Percentiles rank a stretch among this genome's conserved stretches.
phyloP scores from a whole-genome alignment of 1,284 basidiomycete genomes.

The Puccinia horiana region DNA sequence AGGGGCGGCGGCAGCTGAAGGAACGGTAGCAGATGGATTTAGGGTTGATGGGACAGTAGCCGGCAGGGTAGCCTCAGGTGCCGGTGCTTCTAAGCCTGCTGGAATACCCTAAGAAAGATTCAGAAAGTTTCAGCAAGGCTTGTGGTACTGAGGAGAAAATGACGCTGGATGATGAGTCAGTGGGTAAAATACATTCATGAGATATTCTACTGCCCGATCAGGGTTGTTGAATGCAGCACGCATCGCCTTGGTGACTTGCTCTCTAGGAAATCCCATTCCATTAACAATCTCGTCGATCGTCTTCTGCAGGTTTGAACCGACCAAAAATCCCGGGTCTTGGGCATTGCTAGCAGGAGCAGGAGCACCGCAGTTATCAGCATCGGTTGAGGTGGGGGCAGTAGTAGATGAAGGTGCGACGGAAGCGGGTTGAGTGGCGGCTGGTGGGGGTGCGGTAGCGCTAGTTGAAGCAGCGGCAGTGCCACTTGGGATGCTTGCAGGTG shows the following conservation, averaged over 20 bases:
- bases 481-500: slow-evolving; percentile 49
- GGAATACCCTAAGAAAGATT: slow-evolving; percentile 71
- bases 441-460: slow-evolving; percentile 52
- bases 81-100: slow-evolving; percentile 63
- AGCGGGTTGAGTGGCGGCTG: slow-evolving; percentile 52
- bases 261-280: slow-evolving; percentile 86
- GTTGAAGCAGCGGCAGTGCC: slow-evolving; percentile 51
- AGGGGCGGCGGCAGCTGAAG: slow-evolving; percentile 55
- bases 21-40: slow-evolving; percentile 58
- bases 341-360: slow-evolving; percentile 2
- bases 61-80: slow-evolving; percentile 55
- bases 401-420: slow-evolving; percentile 53
- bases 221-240: slow-evolving; percentile 97
- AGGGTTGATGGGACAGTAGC: slow-evolving; percentile 59
- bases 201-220: slow-evolving; percentile 94
- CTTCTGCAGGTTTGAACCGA: slow-evolving; percentile 71
- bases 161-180: neutral
- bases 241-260: slow-evolving; percentile 81
- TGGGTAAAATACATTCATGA: slow-evolving; percentile 74
- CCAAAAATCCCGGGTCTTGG: slow-evolving; percentile 60
- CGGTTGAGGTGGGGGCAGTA: slow-evolving; percentile 53
- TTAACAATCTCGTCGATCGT: slow-evolving; percentile 81
- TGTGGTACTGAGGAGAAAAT: slow-evolving; percentile 2
- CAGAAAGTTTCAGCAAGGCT: slow-evolving; percentile 2
- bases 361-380: slow-evolving; percentile 17